Conservation (phyloP, 352 stramenopile species). For the Pythium guiyangense region DNA sequence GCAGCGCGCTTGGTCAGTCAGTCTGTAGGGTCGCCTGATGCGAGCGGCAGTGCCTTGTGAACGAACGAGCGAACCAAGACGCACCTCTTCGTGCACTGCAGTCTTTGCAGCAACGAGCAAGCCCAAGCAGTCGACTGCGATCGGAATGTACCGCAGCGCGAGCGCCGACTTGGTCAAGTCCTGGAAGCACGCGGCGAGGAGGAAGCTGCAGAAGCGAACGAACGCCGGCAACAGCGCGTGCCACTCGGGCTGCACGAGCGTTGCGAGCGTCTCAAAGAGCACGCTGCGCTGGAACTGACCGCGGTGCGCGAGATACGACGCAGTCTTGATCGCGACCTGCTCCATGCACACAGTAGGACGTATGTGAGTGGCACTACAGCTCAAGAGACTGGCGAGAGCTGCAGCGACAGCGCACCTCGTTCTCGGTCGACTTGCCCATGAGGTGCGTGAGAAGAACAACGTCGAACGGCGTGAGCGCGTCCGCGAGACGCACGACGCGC, state of each 20-base stretch:
- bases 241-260: constrained; percentile 43
- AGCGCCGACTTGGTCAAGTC: constrained; percentile 22
- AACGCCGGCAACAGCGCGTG: constrained; percentile 32
- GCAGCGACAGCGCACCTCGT: constrained; percentile 26
- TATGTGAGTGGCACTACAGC: neutral
- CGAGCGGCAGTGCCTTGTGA: neutral
- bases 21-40: no score
- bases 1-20: no score
- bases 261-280: constrained; percentile 22
- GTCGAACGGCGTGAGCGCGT: constrained; percentile 52
- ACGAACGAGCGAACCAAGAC: neutral
- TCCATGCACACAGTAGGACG: neutral
- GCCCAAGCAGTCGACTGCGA: constrained; percentile 31
- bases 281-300: constrained; percentile 27
- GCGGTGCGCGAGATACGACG: constrained; percentile 33
- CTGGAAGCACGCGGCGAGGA: constrained; percentile 44
- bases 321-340: constrained; percentile 38
- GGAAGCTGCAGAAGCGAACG: constrained; percentile 49
- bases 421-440: constrained; percentile 58
- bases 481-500: constrained; percentile 33
- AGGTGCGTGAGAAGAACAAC: constrained; percentile 56
- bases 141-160: constrained; percentile 35
- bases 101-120: constrained; percentile 32
- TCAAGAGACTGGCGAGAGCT: neutral
- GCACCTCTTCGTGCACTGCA: constrained; percentile 57